Evolutionary conservation across 148 eudicot genomes (phyloP), one percentile per base, ranked within the genome.

Genomic region (Arctostaphylos glauca): DNA sequence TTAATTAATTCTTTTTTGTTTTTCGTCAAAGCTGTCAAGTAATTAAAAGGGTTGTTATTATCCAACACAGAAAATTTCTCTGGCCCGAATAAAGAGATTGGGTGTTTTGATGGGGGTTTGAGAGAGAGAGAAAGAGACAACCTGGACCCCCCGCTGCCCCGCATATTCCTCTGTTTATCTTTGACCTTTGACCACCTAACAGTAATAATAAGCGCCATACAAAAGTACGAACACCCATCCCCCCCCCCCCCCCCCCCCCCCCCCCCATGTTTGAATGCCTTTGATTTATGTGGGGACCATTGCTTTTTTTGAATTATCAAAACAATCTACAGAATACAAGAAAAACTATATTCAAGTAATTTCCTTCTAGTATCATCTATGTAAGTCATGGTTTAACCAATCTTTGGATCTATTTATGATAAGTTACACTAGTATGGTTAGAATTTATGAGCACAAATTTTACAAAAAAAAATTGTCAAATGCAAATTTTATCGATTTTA

Each of bases 161-260:
- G 86, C 94, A 89, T 91, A 94, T 92, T 90, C 88, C 88, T 85
- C 87, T 83, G 87, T 82, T 88, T 80, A 80, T 74, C 90, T 90
- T 90, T 91, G 94, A 90, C 91, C 94, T 81, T 91, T 91, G 94
- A 93, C 92, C 85, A 41, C 81, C 68, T 70, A 73, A 85, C 82
- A 5, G 8, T 58, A 4, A n/a, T 41, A 50, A 38, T 16, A 72
- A 56, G 16, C 38, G 25, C 54, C 12, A 19, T 43, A 46, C 5
- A 21, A 76, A 76, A 21, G 23, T 44, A 16, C 54, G 9, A 74
- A 9, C 52, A 70, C 7, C 4, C 6, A 14, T 41, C 31, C 6
- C 15, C 10, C 18, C 16, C 5, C 41, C 9, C 18, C 10, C 6
- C 31, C 71, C 25, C 5, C 13, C n/a, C 10, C 4, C 2, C 41